These are phyloP conservation scores for Coemansia sp. DNA, from an alignment of 192 early-diverging fungal species.

Conservation along the genomic window DNA sequence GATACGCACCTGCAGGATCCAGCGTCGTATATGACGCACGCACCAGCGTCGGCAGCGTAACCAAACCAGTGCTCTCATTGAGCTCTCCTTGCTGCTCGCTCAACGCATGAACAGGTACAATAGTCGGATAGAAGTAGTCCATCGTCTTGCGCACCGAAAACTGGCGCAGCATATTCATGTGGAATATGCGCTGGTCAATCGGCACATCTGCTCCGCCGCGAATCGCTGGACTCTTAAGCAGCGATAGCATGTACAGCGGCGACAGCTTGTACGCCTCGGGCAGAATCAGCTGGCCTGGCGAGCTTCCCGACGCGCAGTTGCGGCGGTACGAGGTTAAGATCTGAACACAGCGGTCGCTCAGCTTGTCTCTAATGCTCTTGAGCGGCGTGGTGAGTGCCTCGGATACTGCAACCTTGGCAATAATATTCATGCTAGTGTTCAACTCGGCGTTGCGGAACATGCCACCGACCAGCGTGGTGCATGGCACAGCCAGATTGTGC, in stretches of 20 bases:
- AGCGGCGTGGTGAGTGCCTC: slow-evolving; percentile 71
- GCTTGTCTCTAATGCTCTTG: slow-evolving; percentile 71
- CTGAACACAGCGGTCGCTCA: slow-evolving; percentile 86
- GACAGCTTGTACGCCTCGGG: slow-evolving; percentile 95
- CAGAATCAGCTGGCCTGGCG: slow-evolving; percentile 92
- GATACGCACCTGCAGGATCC: slow-evolving; percentile 73
- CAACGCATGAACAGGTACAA: slow-evolving; percentile 71
- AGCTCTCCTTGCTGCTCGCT: slow-evolving; percentile 48
- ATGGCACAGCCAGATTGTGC: slow-evolving; percentile 78
- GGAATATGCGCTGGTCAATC: slow-evolving; percentile 77
- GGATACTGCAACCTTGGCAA: slow-evolving; percentile 77
- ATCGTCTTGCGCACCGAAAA: slow-evolving; percentile 74
- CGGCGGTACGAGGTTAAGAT: slow-evolving; percentile 88
- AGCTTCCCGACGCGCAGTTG: slow-evolving; percentile 82
- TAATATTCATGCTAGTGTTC: slow-evolving; percentile 86
- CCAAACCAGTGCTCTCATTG: slow-evolving; percentile 54
- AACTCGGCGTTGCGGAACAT: slow-evolving; percentile 90
- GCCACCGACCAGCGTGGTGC: slow-evolving; percentile 71
- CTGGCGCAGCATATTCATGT: slow-evolving; percentile 76
- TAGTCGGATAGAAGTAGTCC: slow-evolving; percentile 78
- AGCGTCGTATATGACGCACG: slow-evolving; percentile 78
- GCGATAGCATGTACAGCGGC: slow-evolving; percentile 79
- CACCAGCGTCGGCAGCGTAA: slow-evolving; percentile 65
- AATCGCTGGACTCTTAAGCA: slow-evolving; percentile 84
- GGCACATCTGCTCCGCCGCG: slow-evolving; percentile 72